Percentiles rank a stretch among this genome's conserved stretches.
phyloP scores from a whole-genome alignment of 306 rosid species.

The Acacia acuminata region DNA sequence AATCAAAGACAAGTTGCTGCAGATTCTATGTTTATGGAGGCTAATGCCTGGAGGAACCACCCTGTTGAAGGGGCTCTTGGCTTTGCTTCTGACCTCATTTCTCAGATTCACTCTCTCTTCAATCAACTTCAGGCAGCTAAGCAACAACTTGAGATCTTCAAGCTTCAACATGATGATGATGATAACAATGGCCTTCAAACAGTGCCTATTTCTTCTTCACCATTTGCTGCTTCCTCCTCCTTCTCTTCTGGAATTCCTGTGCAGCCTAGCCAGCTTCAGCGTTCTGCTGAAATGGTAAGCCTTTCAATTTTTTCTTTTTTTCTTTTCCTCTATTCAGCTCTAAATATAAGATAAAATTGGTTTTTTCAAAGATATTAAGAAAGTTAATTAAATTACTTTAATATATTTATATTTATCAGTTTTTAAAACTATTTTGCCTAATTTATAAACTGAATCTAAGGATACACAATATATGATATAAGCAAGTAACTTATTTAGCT shows the following conservation, averaged over 20 bases:
- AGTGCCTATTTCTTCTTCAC: not conserved
- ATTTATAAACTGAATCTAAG: too few relatives aligned
- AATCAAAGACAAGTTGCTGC: not conserved
- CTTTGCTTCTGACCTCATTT: not conserved
- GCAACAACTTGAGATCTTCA: not conserved
- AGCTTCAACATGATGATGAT: not conserved
- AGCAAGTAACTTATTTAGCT: too few relatives aligned
- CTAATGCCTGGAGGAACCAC: not conserved
- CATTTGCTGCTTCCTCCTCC: not conserved
- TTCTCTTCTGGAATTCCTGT: not conserved
- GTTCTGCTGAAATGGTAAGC: not conserved
- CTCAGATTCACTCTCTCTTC: not conserved
- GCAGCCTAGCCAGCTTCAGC: not conserved
- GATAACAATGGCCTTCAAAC: too few relatives aligned
- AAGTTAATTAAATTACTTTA: too few relatives aligned
- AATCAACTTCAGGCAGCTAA: not conserved
- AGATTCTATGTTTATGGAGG: not conserved
- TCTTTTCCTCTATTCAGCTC: too few relatives aligned
- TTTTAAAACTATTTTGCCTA: too few relatives aligned
- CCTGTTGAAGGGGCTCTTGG: not conserved
- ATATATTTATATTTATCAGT: too few relatives aligned
- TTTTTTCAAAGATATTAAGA: too few relatives aligned
- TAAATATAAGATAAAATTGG: too few relatives aligned
- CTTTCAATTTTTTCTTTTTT: too few relatives aligned
- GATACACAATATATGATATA: too few relatives aligned